Evolutionary conservation across 2,329 filamentous ascomycete species (phyloP).

Genomic region (Plenodomus tracheiphilus): DNA sequence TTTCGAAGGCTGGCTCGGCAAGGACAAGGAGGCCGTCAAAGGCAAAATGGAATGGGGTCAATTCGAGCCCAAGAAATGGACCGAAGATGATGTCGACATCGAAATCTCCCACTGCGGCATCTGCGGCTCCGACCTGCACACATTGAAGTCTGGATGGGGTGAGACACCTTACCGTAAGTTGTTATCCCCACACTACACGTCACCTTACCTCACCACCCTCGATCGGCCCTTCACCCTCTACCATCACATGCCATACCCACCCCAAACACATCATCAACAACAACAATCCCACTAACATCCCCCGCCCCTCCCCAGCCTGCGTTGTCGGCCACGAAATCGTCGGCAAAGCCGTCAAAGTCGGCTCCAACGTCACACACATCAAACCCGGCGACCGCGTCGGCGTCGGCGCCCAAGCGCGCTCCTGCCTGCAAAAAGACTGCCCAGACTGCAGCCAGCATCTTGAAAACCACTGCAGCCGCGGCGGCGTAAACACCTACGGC

Average conservation of each 20-base stretch:
- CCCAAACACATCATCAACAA: no score
- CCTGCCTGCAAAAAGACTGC: slow-evolving; percentile 49
- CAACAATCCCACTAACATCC: no score
- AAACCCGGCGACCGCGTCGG: slow-evolving; percentile 64
- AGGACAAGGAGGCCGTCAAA: slow-evolving; percentile 52
- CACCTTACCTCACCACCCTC: not conserved
- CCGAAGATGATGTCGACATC: slow-evolving; percentile 66
- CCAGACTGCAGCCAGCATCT: slow-evolving; percentile 52
- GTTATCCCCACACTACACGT: no score
- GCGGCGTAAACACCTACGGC: slow-evolving; percentile 49
- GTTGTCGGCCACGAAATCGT: slow-evolving; percentile 49
- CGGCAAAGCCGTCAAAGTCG: slow-evolving; percentile 44
- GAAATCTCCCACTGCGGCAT: slow-evolving; percentile 47
- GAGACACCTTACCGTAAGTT: slow-evolving; percentile 27
- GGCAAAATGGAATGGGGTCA: slow-evolving; percentile 60
- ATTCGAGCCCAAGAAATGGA: slow-evolving; percentile 52
- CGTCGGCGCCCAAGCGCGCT: slow-evolving; percentile 53
- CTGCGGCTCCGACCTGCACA: slow-evolving; percentile 43
- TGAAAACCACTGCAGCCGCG: slow-evolving; percentile 54
- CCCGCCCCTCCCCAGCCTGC: slow-evolving; percentile 48
- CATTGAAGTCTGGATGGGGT: slow-evolving; percentile 44
- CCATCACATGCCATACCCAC: not conserved
- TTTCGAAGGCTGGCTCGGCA: slow-evolving; percentile 62
- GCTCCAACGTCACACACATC: slow-evolving; percentile 54
- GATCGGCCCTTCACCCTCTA: not conserved